Percentiles rank a stretch among this genome's conserved stretches.
phyloP scores from a whole-genome alignment of 2,329 filamentous ascomycete genomes.

The Podosphaera xanthii region DNA sequence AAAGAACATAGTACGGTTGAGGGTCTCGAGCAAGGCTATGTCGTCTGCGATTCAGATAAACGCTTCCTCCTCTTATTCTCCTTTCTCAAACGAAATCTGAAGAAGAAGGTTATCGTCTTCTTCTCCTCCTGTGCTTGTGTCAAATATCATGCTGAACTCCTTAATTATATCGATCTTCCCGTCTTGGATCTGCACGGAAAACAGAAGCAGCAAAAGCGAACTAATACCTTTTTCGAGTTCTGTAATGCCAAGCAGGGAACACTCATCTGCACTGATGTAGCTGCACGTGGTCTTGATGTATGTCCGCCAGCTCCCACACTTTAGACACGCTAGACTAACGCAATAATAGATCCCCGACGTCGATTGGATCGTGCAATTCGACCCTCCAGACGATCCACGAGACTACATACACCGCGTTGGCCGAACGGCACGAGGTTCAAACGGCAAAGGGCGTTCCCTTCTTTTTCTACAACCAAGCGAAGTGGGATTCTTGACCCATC shows the following conservation, averaged over 20 bases:
- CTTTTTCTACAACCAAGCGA: constrained; percentile 88
- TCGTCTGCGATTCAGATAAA: constrained; percentile 80
- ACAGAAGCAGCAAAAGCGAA: constrained; percentile 97
- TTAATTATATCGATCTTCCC: constrained; percentile 92
- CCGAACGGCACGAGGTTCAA: constrained; percentile 68
- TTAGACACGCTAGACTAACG: constrained; percentile 5
- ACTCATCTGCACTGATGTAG: constrained; percentile 89
- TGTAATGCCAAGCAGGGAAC: constrained; percentile 66
- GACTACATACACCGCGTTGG: constrained; percentile 94
- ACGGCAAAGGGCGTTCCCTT: constrained; percentile 65
- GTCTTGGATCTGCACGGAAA: constrained; percentile 78
- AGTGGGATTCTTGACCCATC: constrained; percentile 73
- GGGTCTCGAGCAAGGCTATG: constrained; percentile 86
- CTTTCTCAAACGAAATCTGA: constrained; percentile 76
- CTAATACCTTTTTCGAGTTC: constrained; percentile 96
- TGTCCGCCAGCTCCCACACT: constrained; percentile 14
- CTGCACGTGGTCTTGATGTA: constrained; percentile 76
- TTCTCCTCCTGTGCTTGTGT: constrained; percentile 83
- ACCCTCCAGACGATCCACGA: constrained; percentile 73
- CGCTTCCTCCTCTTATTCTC: constrained; percentile 85
- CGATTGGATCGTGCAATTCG: constrained; percentile 92
- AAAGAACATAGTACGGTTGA: constrained; percentile 83
- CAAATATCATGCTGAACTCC: constrained; percentile 83
- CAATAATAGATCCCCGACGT: constrained; percentile 57
- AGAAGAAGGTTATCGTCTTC: constrained; percentile 89